Evolutionary conservation across 2,329 filamentous ascomycete genomes (phyloP), one percentile per base, ranked within the genome.

Genomic region (Calonectria crousiana): DNA sequence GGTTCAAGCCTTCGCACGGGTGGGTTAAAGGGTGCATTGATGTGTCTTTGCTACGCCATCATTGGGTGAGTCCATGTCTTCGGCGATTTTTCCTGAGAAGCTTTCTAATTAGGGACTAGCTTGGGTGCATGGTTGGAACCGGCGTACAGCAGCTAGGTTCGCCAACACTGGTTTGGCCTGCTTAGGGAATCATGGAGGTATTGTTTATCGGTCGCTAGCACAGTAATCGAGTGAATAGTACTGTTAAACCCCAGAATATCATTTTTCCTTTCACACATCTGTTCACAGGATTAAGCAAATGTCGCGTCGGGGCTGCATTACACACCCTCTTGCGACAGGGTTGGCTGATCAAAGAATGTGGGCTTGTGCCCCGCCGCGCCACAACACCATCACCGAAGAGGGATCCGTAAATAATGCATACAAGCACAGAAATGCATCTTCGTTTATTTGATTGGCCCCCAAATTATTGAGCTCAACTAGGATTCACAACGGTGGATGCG

Each of bases 1-100:
- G 92, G 89, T 80, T 93, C 93, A 79, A 93, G 93, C 76, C 87
- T 94, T 13, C 76, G 78, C 52, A 72, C 92, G 1, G 81, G 79
- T 14, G 80, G 82, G 1, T 66, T 84, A 1, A 83, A 94, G 82
- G 92, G 92, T 23, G 89, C 88, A 0, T 79, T 90, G 51, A 83
- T 90, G 72, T 88, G 88, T 78, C 86, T 87, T 0, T 88, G 87
- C 30, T 90, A 89, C 80, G 81, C 88, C 6, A 89, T 89, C 47
- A 88, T 90, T 74, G 87, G 65, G 49, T 67, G 30, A 38, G 65
- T n/a, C n/a, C 16, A 20, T n/a, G 34, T 16, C 13, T 41, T 26
- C 26, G 14, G 38, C n/a, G 14, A 38, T 60, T 28, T 16, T 41
- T 18, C n/a, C n/a, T n/a, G 34, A 14, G 13, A 2, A 10, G 1